A percentile compares a stretch with the other conserved stretches of the same genome.
These are phyloP conservation scores for Lachnellula suecica DNA, from an alignment of 2,329 filamentous ascomycete species.

Conservation along the genomic window DNA sequence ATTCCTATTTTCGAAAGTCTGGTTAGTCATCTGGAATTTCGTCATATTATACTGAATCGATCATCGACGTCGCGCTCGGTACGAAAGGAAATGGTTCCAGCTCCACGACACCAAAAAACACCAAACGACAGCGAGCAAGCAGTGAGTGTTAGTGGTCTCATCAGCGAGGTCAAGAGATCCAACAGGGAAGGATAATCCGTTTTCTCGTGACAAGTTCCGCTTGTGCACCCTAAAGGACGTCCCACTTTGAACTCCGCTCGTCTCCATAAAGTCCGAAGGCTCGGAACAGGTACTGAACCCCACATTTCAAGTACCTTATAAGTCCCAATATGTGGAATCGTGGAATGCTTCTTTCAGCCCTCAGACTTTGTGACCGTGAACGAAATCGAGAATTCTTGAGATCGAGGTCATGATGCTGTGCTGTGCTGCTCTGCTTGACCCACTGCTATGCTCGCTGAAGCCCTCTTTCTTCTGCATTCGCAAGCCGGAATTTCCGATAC, in stretches of 20 bases:
- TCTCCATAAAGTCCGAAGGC: neutral
- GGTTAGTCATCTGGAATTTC: constrained; percentile 64
- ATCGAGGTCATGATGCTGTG: constrained; percentile 13
- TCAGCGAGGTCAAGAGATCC: constrained; percentile 13
- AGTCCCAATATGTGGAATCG: no score
- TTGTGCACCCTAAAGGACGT: neutral
- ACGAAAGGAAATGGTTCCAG: constrained; percentile 28
- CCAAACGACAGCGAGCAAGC: constrained; percentile 60
- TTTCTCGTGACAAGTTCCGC: neutral
- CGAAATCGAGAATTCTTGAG: neutral
- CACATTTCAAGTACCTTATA: neutral
- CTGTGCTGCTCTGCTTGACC: constrained; percentile 41
- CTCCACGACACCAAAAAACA: constrained; percentile 22
- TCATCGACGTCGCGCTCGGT: constrained; percentile 29
- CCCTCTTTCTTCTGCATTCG: constrained; percentile 17
- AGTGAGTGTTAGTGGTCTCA: constrained; percentile 47
- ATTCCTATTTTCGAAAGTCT: constrained; percentile 77
- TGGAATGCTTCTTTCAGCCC: no score
- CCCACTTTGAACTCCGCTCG: neutral
- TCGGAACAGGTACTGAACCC: no score
- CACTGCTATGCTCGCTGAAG: constrained; percentile 55
- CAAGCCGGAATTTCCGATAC: constrained; percentile 14
- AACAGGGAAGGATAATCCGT: neutral
- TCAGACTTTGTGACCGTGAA: no score
- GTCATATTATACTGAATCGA: constrained; percentile 33